Conservation (phyloP, 805 yeast genomes). For the Sugiyamaella americana region DNA sequence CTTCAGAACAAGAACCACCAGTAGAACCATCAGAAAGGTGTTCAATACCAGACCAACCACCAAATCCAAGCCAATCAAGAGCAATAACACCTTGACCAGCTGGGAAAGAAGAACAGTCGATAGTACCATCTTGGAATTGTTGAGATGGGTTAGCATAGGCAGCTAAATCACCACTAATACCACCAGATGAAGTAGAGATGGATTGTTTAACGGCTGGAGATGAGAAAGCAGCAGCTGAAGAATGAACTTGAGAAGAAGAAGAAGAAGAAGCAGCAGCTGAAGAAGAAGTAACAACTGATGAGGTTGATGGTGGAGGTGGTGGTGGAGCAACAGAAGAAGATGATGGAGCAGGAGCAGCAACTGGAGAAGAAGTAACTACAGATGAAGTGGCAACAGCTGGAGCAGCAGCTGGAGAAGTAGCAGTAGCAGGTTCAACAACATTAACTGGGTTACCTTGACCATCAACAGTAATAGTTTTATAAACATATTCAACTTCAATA, state of each 20-base stretch:
- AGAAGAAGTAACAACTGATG: slow-evolving; percentile 20
- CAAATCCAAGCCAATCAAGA: slow-evolving; percentile 64
- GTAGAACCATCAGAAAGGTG: slow-evolving; percentile 48
- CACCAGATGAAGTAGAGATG: slow-evolving; percentile 29
- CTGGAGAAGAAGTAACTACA: slow-evolving; percentile 10
- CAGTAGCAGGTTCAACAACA: slow-evolving; percentile 26
- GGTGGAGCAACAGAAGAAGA: slow-evolving; percentile 24
- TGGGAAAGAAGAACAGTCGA: slow-evolving; percentile 66
- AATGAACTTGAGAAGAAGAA: slow-evolving; percentile 30
- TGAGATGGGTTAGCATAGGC: slow-evolving; percentile 51
- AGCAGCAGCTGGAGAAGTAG: slow-evolving; percentile 17
- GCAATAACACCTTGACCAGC: slow-evolving; percentile 78
- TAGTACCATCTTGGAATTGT: slow-evolving; percentile 65
- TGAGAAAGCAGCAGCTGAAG: slow-evolving; percentile 28
- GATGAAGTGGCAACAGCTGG: slow-evolving; percentile 21
- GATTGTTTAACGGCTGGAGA: slow-evolving; percentile 32
- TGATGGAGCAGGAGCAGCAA: slow-evolving; percentile 27
- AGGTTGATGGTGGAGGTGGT: slow-evolving; percentile 17
- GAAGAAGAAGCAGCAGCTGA: slow-evolving; percentile 23
- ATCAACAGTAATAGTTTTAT: slow-evolving; percentile 41
- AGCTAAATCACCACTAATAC: slow-evolving; percentile 50
- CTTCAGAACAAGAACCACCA: slow-evolving; percentile 66
- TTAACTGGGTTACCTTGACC: slow-evolving; percentile 34
- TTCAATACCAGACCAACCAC: slow-evolving; percentile 80
- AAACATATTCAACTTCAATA: slow-evolving; percentile 40